These are phyloP conservation scores for Boletus smithii DNA, from an alignment of 1,284 basidiomycete genomes.

Conservation along the genomic window DNA sequence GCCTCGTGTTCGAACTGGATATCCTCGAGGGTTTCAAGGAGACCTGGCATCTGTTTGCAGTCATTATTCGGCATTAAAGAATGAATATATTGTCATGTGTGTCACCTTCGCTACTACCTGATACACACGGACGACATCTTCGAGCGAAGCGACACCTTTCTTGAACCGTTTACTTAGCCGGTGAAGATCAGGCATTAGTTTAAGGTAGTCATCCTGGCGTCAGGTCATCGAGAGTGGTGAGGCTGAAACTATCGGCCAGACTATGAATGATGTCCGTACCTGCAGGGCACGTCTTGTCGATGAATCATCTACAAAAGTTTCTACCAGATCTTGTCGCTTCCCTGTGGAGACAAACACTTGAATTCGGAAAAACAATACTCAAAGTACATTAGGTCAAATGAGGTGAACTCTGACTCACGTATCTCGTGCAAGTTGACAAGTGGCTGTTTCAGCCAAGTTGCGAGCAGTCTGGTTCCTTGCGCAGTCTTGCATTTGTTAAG, in stretches of 20 bases:
- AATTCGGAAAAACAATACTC: background rate
- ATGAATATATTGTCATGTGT: background rate
- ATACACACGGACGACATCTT: constrained; percentile 96
- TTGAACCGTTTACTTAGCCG: constrained; percentile 93
- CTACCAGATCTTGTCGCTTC: constrained; percentile 84
- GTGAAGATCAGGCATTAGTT: constrained; percentile 92
- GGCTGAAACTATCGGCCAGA: background rate
- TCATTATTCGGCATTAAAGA: background rate
- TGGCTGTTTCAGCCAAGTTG: constrained; percentile 96
- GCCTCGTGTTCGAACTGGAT: constrained; percentile 49
- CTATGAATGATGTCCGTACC: constrained; percentile 38
- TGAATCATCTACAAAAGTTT: constrained; percentile 81
- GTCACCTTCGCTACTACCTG: constrained; percentile 74
- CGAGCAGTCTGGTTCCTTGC: constrained; percentile 89
- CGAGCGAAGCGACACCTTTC: constrained; percentile 78
- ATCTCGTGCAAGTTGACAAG: constrained; percentile 94
- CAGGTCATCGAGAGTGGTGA: background rate
- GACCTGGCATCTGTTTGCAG: constrained; percentile 63
- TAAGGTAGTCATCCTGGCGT: constrained; percentile 77
- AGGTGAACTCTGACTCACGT: constrained; percentile 47
- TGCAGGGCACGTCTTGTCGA: constrained; percentile 71
- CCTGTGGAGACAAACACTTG: constrained; percentile 43
- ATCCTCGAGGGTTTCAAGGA: constrained; percentile 62
- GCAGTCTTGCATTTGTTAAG: constrained; percentile 96
- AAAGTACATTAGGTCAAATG: too few species aligned